phyloP scores from a whole-genome alignment of 208 protist species.

The Trypanosoma vivax region DNA sequence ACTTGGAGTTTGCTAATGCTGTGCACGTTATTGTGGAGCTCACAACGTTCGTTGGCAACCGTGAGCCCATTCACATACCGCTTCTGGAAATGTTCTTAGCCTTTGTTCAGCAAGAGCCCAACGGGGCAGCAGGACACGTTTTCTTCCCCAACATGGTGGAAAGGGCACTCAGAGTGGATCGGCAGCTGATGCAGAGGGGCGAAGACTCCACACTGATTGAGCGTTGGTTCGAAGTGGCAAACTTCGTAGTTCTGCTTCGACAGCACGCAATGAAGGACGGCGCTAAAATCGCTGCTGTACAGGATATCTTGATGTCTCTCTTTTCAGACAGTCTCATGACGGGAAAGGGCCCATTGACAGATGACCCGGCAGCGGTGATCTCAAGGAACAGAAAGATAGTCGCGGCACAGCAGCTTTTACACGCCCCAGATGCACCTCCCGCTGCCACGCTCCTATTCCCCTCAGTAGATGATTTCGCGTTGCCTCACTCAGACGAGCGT shows the following conservation, averaged over 20 bases:
- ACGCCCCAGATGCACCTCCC: neutral
- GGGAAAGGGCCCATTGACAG: neutral
- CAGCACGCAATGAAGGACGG: conserved; percentile 24
- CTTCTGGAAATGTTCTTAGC: conserved; percentile 61
- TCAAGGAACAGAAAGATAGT: conserved; percentile 14
- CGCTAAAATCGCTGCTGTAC: conserved; percentile 12
- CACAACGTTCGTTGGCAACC: conserved; percentile 76
- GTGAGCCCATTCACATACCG: conserved; percentile 74
- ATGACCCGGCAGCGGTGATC: neutral
- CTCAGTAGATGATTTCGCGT: conserved; percentile 38
- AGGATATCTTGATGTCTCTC: conserved; percentile 20
- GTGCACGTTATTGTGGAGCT: conserved; percentile 70
- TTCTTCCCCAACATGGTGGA: conserved; percentile 71
- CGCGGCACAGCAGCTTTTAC: conserved; percentile 18
- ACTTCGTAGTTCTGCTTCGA: conserved; percentile 62
- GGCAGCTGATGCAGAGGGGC: conserved; percentile 1
- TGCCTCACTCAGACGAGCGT: conserved; percentile 41
- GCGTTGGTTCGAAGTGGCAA: conserved; percentile 49
- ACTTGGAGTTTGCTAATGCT: conserved; percentile 31
- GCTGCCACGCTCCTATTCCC: conserved; percentile 37
- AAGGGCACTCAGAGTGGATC: conserved; percentile 20
- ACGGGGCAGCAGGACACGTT: conserved; percentile 1
- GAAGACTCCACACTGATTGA: conserved; percentile 25
- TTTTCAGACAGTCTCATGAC: conserved; percentile 3
- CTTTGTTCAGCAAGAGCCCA: conserved; percentile 21